These are phyloP conservation scores for Eucalyptus lansdowneana DNA, from an alignment of 345 rosid genomes.

Conservation along the genomic window DNA sequence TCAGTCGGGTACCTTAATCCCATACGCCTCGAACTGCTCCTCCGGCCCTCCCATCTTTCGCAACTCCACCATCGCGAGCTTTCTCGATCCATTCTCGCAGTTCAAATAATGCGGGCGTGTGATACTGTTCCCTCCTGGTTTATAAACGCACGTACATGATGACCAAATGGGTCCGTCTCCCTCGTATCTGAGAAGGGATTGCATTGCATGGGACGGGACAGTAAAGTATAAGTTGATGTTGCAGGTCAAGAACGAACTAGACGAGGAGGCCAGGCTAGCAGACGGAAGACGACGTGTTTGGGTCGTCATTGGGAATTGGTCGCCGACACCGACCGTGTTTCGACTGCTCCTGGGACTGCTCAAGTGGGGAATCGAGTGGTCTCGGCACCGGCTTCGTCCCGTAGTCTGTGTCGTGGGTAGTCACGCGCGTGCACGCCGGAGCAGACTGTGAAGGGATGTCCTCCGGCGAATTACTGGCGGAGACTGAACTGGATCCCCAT, in stretches of 20 bases:
- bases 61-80: slow-evolving; percentile 14
- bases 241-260: background rate
- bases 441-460: background rate
- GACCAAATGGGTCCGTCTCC: background rate
- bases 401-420: background rate
- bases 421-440: background rate
- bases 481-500: background rate
- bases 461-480: background rate
- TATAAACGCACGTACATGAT: background rate
- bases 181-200: background rate
- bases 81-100: slow-evolving; percentile 50
- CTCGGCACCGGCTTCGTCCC: background rate
- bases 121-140: background rate
- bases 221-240: background rate
- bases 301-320: background rate
- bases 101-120: background rate
- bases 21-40: slow-evolving; percentile 67
- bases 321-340: background rate
- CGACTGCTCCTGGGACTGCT: too few species aligned
- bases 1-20: slow-evolving; percentile 65
- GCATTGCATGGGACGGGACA: background rate
- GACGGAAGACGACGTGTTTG: background rate
- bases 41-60: slow-evolving; percentile 40
- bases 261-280: background rate
- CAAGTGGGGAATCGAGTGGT: background rate